Percentiles rank a stretch among this genome's conserved stretches.
Evolutionary conservation across 202 grass and related monocot species (phyloP).

Genomic region (Musa balbisiana): DNA sequence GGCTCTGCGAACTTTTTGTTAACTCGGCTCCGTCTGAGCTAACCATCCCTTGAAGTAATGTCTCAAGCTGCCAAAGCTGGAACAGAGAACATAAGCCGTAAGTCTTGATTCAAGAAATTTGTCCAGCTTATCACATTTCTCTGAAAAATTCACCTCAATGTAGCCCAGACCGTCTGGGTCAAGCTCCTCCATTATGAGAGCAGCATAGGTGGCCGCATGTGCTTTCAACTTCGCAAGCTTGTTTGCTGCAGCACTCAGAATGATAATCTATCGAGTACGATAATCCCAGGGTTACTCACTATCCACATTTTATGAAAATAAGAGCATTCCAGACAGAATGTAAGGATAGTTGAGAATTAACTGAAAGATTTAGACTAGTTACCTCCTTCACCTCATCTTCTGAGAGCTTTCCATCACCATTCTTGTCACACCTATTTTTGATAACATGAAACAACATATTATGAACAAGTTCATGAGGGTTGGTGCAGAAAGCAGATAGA

Average conservation of each 20-base stretch:
- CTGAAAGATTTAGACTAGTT: slow-evolving; percentile 63
- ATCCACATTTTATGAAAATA: no score
- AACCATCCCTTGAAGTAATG: slow-evolving; percentile 9
- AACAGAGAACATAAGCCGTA: slow-evolving; percentile 3
- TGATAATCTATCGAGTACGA: slow-evolving; percentile 48
- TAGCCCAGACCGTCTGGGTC: slow-evolving; percentile 65
- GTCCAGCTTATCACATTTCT: not conserved
- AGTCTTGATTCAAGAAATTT: slow-evolving; percentile 9
- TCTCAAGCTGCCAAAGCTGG: slow-evolving; percentile 10
- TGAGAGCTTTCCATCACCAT: slow-evolving; percentile 9
- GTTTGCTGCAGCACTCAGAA: slow-evolving; percentile 87
- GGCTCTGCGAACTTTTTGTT: slow-evolving; percentile 33
- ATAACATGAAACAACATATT: not conserved
- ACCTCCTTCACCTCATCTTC: slow-evolving; percentile 11
- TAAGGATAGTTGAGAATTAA: not conserved
- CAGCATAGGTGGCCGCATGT: slow-evolving; percentile 65
- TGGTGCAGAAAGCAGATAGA: not conserved
- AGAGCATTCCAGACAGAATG: not conserved
- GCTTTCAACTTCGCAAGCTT: slow-evolving; percentile 89
- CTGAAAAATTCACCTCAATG: slow-evolving; percentile 46
- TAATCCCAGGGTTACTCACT: not conserved
- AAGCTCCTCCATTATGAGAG: slow-evolving; percentile 94
- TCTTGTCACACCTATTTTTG: slow-evolving; percentile 82
- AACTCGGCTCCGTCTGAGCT: slow-evolving; percentile 62
- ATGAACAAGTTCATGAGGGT: not conserved